These are phyloP conservation scores for Acacia pycnantha DNA, from an alignment of 331 rosid species.

Conservation along the genomic window DNA sequence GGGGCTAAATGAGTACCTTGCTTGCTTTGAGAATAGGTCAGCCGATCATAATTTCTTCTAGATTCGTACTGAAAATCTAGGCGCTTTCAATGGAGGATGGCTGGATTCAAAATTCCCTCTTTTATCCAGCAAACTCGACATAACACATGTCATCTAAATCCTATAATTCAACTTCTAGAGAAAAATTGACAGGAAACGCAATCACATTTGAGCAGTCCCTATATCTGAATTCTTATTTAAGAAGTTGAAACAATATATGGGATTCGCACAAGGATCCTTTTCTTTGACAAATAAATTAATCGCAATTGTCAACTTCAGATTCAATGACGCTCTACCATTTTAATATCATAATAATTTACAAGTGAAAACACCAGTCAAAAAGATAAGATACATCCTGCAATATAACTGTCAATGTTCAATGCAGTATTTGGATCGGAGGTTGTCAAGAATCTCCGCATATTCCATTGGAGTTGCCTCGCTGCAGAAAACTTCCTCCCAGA, in stretches of 20 bases:
- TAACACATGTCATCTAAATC: constrained; percentile 11
- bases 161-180: background rate
- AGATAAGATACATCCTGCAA: background rate
- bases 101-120: background rate
- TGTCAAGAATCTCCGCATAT: constrained; percentile 67
- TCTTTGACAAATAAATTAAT: background rate
- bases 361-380: constrained; percentile 2
- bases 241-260: background rate
- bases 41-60: background rate
- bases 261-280: background rate
- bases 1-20: background rate
- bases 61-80: too few relatives aligned
- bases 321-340: constrained; percentile 17
- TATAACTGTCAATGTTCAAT: constrained; percentile 31
- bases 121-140: constrained; percentile 3
- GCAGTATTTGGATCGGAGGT: constrained; percentile 62
- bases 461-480: constrained; percentile 67
- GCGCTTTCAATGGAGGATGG: background rate
- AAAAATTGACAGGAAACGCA: background rate
- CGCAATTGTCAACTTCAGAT: constrained; percentile 10
- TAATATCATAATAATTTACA: constrained; percentile 31
- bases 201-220: background rate
- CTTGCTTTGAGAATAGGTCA: background rate
- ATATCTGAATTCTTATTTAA: background rate
- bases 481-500: constrained; percentile 83